Base-by-base conservation (phyloP, 1,284 basidiomycete species). In the Cutaneotrichosporon mucoides region DNA sequence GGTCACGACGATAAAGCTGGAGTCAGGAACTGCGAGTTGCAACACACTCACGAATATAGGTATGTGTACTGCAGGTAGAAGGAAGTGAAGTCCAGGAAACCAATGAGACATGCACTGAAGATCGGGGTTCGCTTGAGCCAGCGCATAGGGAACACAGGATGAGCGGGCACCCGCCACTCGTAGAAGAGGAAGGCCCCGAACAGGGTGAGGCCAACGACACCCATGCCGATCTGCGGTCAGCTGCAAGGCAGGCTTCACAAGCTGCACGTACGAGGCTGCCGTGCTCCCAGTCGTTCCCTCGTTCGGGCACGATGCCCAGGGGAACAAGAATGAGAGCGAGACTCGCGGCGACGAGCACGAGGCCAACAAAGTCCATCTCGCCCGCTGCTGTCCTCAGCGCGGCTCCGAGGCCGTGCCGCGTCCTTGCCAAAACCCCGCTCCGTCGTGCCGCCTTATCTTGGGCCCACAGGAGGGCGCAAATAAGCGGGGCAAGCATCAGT, bases 21-120 rank as follows among this genome's bases (percentile, higher is more conserved):
- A n/a, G 50, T 44, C 10, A 44, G 55, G 24, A 24, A 24, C 36
- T 50, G 6, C 7, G 8, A 43, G 5, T 16, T 6, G 6, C 43
- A 33, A 6, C 11, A 0, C 9, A 64, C 70, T 68, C 45, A 73
- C 67, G 72, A 71, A 67, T 76, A 72, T 4, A 73, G 66, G 55
- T 71, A 75, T 6, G 73, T 73, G 62, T 68, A 70, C 54, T 72
- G 71, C 13, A 76, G 70, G 59, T 73, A 75, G 64, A 76, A 88
- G 0, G 85, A 86, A 55, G 85, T 84, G 68, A 88, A 88, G 73
- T 88, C 87, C 59, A 86, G 84, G 69, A 85, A 86, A 6, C 86
- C 86, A 61, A 90, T 85, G 48, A 85, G 71, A 33, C 84, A 80
- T 0, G 86, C 84, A 34, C 83, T 79, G 33, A 88, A 78, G 35